phyloP scores from a whole-genome alignment of 2,329 filamentous ascomycete genomes.

The Cladosporium oxysporum region DNA sequence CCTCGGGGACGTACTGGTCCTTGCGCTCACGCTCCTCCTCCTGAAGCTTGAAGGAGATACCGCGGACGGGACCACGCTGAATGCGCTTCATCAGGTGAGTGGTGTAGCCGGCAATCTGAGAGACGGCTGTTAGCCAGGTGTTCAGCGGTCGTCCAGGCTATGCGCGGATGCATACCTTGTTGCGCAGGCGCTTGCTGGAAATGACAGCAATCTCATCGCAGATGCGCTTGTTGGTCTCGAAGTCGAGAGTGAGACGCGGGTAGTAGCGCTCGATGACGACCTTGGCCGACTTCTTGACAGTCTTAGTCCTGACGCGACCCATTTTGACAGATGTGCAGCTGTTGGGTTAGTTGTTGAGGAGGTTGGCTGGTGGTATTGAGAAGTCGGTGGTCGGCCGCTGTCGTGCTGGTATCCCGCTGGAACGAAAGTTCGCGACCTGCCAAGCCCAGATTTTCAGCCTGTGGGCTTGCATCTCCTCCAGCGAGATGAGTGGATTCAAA shows the following conservation, averaged over 20 bases:
- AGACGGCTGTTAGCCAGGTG: neutral
- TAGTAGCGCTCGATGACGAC: conserved; percentile 98
- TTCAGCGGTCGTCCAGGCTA: neutral
- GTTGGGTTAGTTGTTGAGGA: conserved; percentile 14
- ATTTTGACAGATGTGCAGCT: conserved; percentile 45
- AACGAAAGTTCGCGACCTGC: neutral
- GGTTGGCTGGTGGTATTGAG: conserved; percentile 11
- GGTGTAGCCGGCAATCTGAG: conserved; percentile 93
- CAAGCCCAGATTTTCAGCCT: neutral
- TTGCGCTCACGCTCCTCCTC: conserved; percentile 99
- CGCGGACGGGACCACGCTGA: conserved; percentile 96
- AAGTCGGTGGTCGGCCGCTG: conserved; percentile 6
- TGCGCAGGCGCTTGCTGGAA: conserved; percentile 96
- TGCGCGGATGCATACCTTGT: conserved; percentile 70
- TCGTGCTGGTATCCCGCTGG: neutral
- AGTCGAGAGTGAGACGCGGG: conserved; percentile 96
- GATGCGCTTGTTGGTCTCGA: conserved; percentile 99
- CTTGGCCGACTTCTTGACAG: conserved; percentile 89
- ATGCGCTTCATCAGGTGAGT: conserved; percentile 99
- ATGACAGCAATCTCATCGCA: conserved; percentile 99
- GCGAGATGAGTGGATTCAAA: too few species aligned
- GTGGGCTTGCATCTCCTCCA: too few species aligned
- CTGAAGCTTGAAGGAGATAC: conserved; percentile 99
- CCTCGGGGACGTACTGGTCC: conserved; percentile 99
- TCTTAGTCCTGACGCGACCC: conserved; percentile 63